Evolutionary conservation across 805 yeast species (phyloP), one percentile per base, ranked within the genome.

Genomic region (Nakazawaea sp.): DNA sequence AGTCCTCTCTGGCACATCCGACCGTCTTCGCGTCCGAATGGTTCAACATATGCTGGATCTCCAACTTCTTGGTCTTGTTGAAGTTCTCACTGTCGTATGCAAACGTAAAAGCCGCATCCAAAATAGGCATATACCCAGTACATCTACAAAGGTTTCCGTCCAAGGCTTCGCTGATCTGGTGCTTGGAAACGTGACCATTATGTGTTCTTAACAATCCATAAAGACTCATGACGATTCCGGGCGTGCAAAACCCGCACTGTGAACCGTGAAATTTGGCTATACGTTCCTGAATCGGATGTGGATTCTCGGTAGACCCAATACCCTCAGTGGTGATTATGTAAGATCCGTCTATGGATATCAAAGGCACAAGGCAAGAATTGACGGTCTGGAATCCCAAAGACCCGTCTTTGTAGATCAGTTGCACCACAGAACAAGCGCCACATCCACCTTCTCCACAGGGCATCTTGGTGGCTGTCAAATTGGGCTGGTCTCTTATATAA

Each of bases 391-490:
- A 55, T 24, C 47, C 49, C 30, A 62, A 58, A 27, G 48, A 50
- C 5, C 41, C 41, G 32, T 53, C 48, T 7, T 33, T 42, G 49
- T 57, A 53, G 9, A 56, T 54, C 5, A 62, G 65, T 4, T 67
- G 46, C 7, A 66, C 63, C 20, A 68, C 65, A 2, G 73, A 65
- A 42, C 74, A 68, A 3, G 73, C 73, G 21, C 72, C 72, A 48
- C 74, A 68, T 4, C 74, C 74, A 16, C 73, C 72, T 45, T 68
- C 74, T 11, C 69, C 62, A 47, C 74, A 68, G 11, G 72, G 72
- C 15, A 68, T 60, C 44, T 68, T 68, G 9, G 73, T 66, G 13
- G 73, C 74, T 4, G 60, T 60, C 17, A 68, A 50, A 13, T 58
- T 58, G 19, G 58, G 56, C 17, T 45, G 49, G 2, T 56, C 45